Conservation (phyloP, 73 alveolate species). For the Paramecium primaurelia region DNA sequence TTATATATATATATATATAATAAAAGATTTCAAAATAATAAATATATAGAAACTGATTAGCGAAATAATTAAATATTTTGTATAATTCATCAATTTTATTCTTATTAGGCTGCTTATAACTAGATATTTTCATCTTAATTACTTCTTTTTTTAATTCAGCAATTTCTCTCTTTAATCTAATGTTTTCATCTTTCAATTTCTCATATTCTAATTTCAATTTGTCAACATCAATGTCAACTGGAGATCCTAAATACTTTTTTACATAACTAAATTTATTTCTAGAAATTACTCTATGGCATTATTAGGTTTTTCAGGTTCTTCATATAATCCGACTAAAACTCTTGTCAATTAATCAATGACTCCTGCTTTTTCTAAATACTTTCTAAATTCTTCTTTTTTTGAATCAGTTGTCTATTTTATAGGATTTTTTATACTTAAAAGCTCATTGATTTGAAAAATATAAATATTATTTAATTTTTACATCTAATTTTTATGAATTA, state of each 20-base stretch:
- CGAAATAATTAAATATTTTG: not conserved
- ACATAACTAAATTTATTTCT: conserved; percentile 63
- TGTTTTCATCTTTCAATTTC: conserved; percentile 79
- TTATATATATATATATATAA: not conserved
- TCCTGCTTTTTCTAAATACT: conserved; percentile 90
- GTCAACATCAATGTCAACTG: conserved; percentile 91
- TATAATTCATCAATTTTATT: not conserved
- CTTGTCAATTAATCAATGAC: conserved; percentile 89
- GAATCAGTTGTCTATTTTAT: conserved; percentile 75
- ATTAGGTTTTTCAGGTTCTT: conserved; percentile 93
- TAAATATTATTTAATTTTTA: not conserved
- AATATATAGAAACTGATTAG: not conserved
- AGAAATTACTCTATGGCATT: conserved; percentile 80
- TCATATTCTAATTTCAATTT: conserved; percentile 83
- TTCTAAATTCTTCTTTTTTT: conserved; percentile 94
- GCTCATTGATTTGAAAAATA: conserved; percentile 39
- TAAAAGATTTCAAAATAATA: not conserved
- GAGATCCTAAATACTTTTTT: conserved; percentile 86
- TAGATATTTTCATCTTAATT: not conserved
- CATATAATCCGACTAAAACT: conserved; percentile 92
- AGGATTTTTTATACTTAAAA: conserved; percentile 19
- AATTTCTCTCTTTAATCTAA: conserved; percentile 73
- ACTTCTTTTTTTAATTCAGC: conserved; percentile 85
- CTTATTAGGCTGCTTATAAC: not conserved
- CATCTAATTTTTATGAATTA: not conserved